Evolutionary conservation across 2,329 filamentous ascomycete genomes (phyloP).

Genomic region (Fusarium guadeloupense): DNA sequence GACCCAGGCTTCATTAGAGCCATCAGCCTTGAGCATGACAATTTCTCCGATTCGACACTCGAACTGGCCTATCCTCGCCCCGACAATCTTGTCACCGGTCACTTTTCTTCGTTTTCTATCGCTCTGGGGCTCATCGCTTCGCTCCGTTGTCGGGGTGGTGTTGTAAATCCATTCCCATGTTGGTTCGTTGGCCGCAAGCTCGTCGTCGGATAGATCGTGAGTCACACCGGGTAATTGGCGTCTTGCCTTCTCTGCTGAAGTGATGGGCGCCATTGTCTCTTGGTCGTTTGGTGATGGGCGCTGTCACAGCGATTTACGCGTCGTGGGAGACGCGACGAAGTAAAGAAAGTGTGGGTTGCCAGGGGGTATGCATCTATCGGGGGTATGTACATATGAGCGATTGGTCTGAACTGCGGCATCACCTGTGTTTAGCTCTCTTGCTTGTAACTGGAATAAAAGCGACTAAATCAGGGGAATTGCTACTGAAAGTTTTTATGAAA

Average conservation of each 20-base stretch:
- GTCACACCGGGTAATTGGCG: slow-evolving; percentile 16
- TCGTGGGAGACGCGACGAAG: slow-evolving; percentile 44
- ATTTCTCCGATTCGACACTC: slow-evolving; percentile 83
- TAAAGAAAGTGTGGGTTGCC: slow-evolving; percentile 34
- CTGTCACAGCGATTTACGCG: slow-evolving; percentile 40
- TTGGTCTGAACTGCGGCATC: not conserved
- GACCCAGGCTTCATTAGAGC: slow-evolving; percentile 88
- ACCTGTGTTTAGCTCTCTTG: not conserved
- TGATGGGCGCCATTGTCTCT: slow-evolving; percentile 40
- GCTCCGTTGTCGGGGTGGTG: slow-evolving; percentile 44
- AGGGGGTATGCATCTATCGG: slow-evolving; percentile 37
- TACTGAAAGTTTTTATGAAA: not conserved
- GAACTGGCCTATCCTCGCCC: slow-evolving; percentile 83
- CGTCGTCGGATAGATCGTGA: slow-evolving; percentile 83
- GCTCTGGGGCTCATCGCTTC: slow-evolving; percentile 41
- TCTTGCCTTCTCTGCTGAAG: slow-evolving; percentile 24
- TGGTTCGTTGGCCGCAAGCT: slow-evolving; percentile 76
- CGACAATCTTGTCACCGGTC: slow-evolving; percentile 68
- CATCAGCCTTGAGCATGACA: slow-evolving; percentile 88
- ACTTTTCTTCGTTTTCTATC: slow-evolving; percentile 51
- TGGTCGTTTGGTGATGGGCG: slow-evolving; percentile 18
- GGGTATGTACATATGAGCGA: slow-evolving; percentile 13
- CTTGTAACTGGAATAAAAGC: not conserved
- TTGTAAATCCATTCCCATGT: slow-evolving; percentile 84
- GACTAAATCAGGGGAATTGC: not conserved